phyloP scores from a whole-genome alignment of 2,329 filamentous ascomycete genomes.

The Dichotomopilus funicola region DNA sequence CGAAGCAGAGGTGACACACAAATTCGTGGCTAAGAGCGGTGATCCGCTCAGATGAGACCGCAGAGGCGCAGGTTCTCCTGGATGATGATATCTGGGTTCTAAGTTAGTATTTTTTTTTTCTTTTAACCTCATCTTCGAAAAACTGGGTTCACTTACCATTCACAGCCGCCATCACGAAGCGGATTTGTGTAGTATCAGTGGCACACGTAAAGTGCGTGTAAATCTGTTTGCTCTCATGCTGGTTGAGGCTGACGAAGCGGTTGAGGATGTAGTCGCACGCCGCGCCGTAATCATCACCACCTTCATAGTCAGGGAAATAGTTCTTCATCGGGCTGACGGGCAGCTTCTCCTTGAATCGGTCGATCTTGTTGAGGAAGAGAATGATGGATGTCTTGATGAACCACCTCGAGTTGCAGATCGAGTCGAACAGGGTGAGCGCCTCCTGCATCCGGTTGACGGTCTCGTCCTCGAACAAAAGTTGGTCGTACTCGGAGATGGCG shows the following conservation, averaged over 20 bases:
- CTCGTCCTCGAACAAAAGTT: slow-evolving; percentile 92
- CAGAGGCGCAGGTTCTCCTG: slow-evolving; percentile 97
- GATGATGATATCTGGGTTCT: slow-evolving; percentile 84
- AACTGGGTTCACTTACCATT: slow-evolving; percentile 67
- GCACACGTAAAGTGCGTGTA: slow-evolving; percentile 99
- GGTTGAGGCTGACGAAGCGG: slow-evolving; percentile 95
- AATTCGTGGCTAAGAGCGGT: not conserved
- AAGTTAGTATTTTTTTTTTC: slow-evolving; percentile 35
- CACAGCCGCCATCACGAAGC: slow-evolving; percentile 99
- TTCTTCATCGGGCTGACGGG: slow-evolving; percentile 77
- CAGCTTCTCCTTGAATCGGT: slow-evolving; percentile 82
- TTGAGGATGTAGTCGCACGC: slow-evolving; percentile 99
- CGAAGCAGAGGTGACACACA: not conserved
- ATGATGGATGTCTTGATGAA: slow-evolving; percentile 88
- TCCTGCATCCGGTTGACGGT: slow-evolving; percentile 94
- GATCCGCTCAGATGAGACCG: slow-evolving; percentile 74
- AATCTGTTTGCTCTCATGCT: slow-evolving; percentile 99
- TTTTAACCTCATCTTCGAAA: too few species aligned
- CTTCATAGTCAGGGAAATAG: slow-evolving; percentile 88
- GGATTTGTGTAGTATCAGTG: slow-evolving; percentile 96
- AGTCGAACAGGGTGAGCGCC: slow-evolving; percentile 78
- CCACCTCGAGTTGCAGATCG: slow-evolving; percentile 82
- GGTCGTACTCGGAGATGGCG: slow-evolving; percentile 95
- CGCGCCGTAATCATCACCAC: slow-evolving; percentile 88
- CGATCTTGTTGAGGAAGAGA: slow-evolving; percentile 85